phyloP scores from a whole-genome alignment of 768 basidiomycete genomes.

The Naganishia vishniacii region DNA sequence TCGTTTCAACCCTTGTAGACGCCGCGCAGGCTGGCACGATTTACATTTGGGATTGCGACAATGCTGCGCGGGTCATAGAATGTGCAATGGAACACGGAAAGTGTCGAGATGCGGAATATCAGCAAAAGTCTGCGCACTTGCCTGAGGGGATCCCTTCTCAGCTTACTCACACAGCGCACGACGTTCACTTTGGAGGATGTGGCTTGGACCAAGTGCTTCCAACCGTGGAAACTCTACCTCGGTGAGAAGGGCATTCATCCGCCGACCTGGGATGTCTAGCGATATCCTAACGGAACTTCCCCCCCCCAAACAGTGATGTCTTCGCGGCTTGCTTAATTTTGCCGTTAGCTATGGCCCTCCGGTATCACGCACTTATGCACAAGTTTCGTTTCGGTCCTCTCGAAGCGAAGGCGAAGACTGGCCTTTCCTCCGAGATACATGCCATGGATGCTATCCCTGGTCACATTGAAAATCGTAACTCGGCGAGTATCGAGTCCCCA shows the following conservation, averaged over 20 bases:
- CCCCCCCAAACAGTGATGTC: slow-evolving; percentile 19
- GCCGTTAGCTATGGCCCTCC: slow-evolving; percentile 25
- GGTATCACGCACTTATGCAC: slow-evolving; percentile 21
- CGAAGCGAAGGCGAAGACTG: not conserved
- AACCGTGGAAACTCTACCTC: slow-evolving; percentile 17
- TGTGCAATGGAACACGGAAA: slow-evolving; percentile 25
- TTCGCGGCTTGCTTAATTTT: slow-evolving; percentile 25
- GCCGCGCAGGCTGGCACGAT: slow-evolving; percentile 21
- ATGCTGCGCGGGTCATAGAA: slow-evolving; percentile 23
- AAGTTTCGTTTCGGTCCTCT: slow-evolving; percentile 4
- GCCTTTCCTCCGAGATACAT: not conserved
- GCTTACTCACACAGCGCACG: slow-evolving; percentile 9
- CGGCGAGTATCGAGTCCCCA: too few species aligned
- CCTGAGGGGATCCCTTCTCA: slow-evolving; percentile 1
- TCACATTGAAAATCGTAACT: slow-evolving; percentile 21
- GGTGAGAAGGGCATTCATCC: slow-evolving; percentile 11
- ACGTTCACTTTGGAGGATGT: slow-evolving; percentile 26
- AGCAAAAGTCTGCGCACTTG: slow-evolving; percentile 1
- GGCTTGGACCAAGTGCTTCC: slow-evolving; percentile 21
- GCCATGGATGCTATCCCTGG: slow-evolving; percentile 18
- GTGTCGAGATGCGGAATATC: slow-evolving; percentile 17
- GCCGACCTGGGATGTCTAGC: too few species aligned
- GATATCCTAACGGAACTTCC: not conserved
- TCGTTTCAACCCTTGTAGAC: slow-evolving; percentile 26
- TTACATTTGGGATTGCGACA: slow-evolving; percentile 30